These are phyloP conservation scores for Cercophora scortea DNA, from an alignment of 495 filamentous ascomycete species.

Conservation along the genomic window DNA sequence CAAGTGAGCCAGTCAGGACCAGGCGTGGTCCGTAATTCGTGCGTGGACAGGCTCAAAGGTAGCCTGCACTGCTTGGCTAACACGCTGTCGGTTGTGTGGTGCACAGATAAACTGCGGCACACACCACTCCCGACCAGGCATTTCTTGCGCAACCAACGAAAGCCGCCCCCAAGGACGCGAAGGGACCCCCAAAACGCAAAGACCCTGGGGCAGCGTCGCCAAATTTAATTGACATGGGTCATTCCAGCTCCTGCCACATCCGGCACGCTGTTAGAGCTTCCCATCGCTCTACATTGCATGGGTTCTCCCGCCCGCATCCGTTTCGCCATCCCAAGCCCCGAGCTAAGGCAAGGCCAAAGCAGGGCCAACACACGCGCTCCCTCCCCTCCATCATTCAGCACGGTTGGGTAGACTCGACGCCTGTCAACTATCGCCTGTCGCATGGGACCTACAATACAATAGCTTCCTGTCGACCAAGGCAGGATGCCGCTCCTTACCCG, in stretches of 20 bases:
- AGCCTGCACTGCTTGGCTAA: slow-evolving; percentile 2
- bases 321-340: background rate
- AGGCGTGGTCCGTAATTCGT: background rate
- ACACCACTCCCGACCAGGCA: too few relatives aligned
- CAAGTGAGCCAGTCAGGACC: background rate
- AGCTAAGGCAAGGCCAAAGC: background rate
- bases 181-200: too few relatives aligned
- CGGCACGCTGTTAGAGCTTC: background rate
- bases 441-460: background rate
- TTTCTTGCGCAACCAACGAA: too few relatives aligned
- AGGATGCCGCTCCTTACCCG: background rate
- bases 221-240: too few relatives aligned
- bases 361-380: too few relatives aligned
- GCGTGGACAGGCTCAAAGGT: background rate
- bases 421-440: too few relatives aligned
- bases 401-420: too few relatives aligned
- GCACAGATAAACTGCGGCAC: too few relatives aligned
- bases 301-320: background rate
- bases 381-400: too few relatives aligned
- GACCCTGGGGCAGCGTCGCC: too few relatives aligned
- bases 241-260: background rate
- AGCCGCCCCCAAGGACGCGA: too few relatives aligned
- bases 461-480: background rate
- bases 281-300: background rate
- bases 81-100: background rate